Conservation (phyloP, 1,139 yeast genomes). For the Debaryomycetaceae sp. region DNA sequence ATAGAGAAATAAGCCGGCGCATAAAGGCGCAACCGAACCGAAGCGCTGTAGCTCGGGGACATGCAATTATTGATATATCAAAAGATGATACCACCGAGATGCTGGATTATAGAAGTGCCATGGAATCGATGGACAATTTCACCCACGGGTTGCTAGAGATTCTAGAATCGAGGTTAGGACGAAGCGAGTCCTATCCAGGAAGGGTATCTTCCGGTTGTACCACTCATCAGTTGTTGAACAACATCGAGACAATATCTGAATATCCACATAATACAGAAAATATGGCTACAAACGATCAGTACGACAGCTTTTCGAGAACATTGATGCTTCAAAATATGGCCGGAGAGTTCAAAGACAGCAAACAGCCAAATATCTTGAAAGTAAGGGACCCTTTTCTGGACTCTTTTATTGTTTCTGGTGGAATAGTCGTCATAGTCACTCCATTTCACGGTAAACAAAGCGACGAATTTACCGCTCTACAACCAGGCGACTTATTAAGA, state of each 20-base stretch:
- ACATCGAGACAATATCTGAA: constrained; percentile 12
- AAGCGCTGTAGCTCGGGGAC: not conserved
- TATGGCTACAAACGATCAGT: constrained; percentile 14
- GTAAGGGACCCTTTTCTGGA: constrained; percentile 32
- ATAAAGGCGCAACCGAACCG: not conserved
- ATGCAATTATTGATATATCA: constrained; percentile 3
- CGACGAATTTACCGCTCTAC: constrained; percentile 23
- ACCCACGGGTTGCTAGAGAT: constrained; percentile 8
- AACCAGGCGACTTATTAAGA: constrained; percentile 34
- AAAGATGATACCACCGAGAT: constrained; percentile 4
- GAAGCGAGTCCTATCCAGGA: constrained; percentile 1
- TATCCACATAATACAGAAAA: constrained; percentile 12
- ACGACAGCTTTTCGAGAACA: constrained; percentile 27
- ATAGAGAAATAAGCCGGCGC: not conserved
- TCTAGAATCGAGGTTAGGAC: constrained; percentile 1
- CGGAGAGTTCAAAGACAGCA: constrained; percentile 11
- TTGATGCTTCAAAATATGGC: constrained; percentile 25
- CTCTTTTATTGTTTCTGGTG: constrained; percentile 26
- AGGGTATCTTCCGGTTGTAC: not conserved
- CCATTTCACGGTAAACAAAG: constrained; percentile 23
- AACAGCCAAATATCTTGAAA: constrained; percentile 14
- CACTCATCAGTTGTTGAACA: not conserved
- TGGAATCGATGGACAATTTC: constrained; percentile 14
- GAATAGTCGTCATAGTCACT: constrained; percentile 34
- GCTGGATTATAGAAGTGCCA: constrained; percentile 17